A percentile compares a stretch with the other conserved stretches of the same genome.
Conservation (phyloP, 2,329 filamentous ascomycete species). For the Clarireedia paspali region DNA sequence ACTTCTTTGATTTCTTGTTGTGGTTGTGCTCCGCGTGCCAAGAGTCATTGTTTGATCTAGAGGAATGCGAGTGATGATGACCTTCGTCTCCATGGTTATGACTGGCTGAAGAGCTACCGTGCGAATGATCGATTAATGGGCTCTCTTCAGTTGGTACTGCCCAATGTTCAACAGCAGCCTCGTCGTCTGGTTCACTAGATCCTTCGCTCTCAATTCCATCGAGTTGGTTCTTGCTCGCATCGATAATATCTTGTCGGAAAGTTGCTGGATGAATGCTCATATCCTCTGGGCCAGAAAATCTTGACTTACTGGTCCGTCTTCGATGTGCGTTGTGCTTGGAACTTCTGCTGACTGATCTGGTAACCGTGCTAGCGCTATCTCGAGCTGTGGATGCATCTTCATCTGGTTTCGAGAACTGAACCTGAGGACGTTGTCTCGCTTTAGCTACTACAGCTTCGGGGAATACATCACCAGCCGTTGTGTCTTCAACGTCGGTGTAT, state of each 20-base stretch:
- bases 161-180: slow-evolving; percentile 19
- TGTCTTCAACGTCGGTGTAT: slow-evolving; percentile 39
- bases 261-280: slow-evolving; percentile 82
- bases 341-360: slow-evolving; percentile 16
- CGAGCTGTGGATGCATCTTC: slow-evolving; percentile 23
- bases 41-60: slow-evolving; percentile 19
- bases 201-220: slow-evolving; percentile 51
- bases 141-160: slow-evolving; percentile 32
- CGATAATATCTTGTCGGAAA: slow-evolving; percentile 88
- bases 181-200: slow-evolving; percentile 35
- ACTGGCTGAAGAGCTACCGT: not conserved
- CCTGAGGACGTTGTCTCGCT: slow-evolving; percentile 21
- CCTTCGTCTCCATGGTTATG: slow-evolving; percentile 14
- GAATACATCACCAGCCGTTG: slow-evolving; percentile 52
- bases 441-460: slow-evolving; percentile 54
- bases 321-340: slow-evolving; percentile 17
- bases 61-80: slow-evolving; percentile 12
- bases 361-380: slow-evolving; percentile 11
- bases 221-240: slow-evolving; percentile 59
- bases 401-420: slow-evolving; percentile 24
- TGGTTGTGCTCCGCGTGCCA: slow-evolving; percentile 72
- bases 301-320: slow-evolving; percentile 34
- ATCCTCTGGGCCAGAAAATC: slow-evolving; percentile 58
- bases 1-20: slow-evolving; percentile 53
- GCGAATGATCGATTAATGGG: slow-evolving; percentile 17